Percentiles rank a stretch among this genome's conserved stretches.
phyloP scores from a whole-genome alignment of 768 basidiomycete genomes.

The Pisolithus tinctorius region DNA sequence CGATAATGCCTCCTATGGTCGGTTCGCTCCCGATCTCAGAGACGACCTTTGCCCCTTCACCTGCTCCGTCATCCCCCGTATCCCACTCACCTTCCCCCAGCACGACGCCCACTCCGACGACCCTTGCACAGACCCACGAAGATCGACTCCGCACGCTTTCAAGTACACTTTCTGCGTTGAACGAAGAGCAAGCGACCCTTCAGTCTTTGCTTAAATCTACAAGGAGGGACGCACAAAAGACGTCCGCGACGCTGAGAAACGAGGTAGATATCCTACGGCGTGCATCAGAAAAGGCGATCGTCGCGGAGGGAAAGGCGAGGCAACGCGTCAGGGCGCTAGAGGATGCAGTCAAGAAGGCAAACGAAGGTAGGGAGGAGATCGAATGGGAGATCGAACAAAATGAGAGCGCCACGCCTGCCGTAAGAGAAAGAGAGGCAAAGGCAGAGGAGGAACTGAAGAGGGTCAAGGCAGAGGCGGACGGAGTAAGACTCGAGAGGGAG shows the following conservation, averaged over 20 bases:
- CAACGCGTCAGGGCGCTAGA: conserved; percentile 86
- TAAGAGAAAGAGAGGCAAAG: conserved; percentile 36
- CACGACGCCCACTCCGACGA: conserved; percentile 22
- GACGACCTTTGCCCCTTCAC: conserved; percentile 17
- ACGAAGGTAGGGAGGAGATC: conserved; percentile 43
- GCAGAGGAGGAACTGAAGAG: conserved; percentile 34
- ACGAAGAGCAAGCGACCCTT: conserved; percentile 62
- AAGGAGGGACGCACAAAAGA: conserved; percentile 76
- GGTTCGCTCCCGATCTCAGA: background rate
- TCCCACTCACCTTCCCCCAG: conserved; percentile 11
- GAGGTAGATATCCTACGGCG: conserved; percentile 84
- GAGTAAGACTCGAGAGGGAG: conserved; percentile 38
- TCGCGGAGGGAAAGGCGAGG: conserved; percentile 70
- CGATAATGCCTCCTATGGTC: background rate
- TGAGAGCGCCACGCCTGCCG: conserved; percentile 33
- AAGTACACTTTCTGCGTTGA: conserved; percentile 55
- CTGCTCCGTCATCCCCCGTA: conserved; percentile 24
- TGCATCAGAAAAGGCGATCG: conserved; percentile 71
- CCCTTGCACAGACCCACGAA: conserved; percentile 40
- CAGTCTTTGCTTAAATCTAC: conserved; percentile 66
- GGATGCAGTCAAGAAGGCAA: conserved; percentile 79
- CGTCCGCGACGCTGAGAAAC: conserved; percentile 69
- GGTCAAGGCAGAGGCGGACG: conserved; percentile 40
- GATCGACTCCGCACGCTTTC: conserved; percentile 63
- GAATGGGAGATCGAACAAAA: conserved; percentile 34